Evolutionary conservation across 1,139 yeast genomes (phyloP).

Genomic region (Yamadazyma siamensis): DNA sequence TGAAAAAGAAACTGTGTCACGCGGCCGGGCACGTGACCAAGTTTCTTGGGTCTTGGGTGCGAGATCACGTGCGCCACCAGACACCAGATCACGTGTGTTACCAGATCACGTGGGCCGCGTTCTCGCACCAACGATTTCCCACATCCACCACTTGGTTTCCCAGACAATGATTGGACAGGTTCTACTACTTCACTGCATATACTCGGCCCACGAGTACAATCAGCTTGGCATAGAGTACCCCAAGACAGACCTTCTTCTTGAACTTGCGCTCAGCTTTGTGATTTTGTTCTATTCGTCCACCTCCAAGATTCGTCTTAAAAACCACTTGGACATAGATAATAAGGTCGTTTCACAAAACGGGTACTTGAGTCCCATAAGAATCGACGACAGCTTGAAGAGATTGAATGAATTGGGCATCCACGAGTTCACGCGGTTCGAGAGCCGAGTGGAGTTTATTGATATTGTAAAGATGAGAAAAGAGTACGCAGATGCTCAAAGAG

Average conservation of each 20-base stretch:
- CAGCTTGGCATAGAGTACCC: slow-evolving; percentile 25
- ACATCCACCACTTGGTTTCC: too few species aligned
- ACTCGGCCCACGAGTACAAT: slow-evolving; percentile 50
- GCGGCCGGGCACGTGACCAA: too few species aligned
- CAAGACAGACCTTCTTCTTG: slow-evolving; percentile 36
- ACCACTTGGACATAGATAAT: slow-evolving; percentile 21
- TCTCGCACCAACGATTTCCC: too few species aligned
- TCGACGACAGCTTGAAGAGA: slow-evolving; percentile 44
- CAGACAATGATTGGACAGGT: slow-evolving; percentile 28
- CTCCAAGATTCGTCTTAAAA: slow-evolving; percentile 21
- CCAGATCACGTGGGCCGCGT: too few species aligned
- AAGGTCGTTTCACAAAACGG: slow-evolving; percentile 16
- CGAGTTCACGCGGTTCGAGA: slow-evolving; percentile 40
- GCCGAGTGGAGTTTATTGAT: slow-evolving; percentile 45
- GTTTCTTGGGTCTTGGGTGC: too few species aligned
- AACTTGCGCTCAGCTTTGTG: slow-evolving; percentile 38
- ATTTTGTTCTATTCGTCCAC: slow-evolving; percentile 37
- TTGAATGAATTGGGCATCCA: slow-evolving; percentile 44
- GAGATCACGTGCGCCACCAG: too few species aligned
- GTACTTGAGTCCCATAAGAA: slow-evolving; percentile 45
- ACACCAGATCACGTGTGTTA: too few species aligned
- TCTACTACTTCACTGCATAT: slow-evolving; percentile 44
- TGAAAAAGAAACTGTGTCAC: too few species aligned
- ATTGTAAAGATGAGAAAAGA: slow-evolving; percentile 37
- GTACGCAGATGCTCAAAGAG: slow-evolving; percentile 31